Conservation (phyloP, 2,329 filamentous ascomycete species). For the Parasarocladium wereldwijsianum region DNA sequence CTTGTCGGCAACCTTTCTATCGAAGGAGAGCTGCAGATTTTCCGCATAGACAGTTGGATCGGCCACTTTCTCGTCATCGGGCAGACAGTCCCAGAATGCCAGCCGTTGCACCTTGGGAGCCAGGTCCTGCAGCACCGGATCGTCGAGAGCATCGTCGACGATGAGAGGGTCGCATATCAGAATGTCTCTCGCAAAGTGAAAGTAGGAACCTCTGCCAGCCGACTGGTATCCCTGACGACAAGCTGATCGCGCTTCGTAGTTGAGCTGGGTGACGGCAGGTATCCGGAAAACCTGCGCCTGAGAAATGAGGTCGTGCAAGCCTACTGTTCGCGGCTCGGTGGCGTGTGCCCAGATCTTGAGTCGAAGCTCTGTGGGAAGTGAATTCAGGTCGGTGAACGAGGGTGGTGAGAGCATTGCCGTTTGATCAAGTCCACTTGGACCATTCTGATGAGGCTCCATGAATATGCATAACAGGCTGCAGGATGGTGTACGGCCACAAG, state of each 20-base stretch:
- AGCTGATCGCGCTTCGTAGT: constrained; percentile 18
- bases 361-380: constrained; percentile 20
- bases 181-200: constrained; percentile 22
- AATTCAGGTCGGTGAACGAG: too few species aligned
- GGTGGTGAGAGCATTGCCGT: too few species aligned
- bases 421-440: too few species aligned
- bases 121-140: constrained; percentile 16
- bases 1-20: constrained; percentile 15
- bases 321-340: constrained; percentile 20
- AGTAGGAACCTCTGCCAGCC: constrained; percentile 19
- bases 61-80: constrained; percentile 21
- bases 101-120: constrained; percentile 18
- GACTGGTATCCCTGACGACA: constrained; percentile 20
- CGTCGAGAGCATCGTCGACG: constrained; percentile 16
- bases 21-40: constrained; percentile 19
- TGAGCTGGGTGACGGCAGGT: constrained; percentile 21
- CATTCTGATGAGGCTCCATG: too few species aligned
- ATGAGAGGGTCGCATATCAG: constrained; percentile 22
- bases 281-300: constrained; percentile 16
- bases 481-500: too few species aligned
- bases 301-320: constrained; percentile 19
- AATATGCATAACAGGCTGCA: too few species aligned
- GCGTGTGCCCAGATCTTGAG: constrained; percentile 22
- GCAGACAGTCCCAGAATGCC: constrained; percentile 25
- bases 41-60: constrained; percentile 17